phyloP scores from a whole-genome alignment of 2,329 filamentous ascomycete genomes.

The Colletotrichum sp. region DNA sequence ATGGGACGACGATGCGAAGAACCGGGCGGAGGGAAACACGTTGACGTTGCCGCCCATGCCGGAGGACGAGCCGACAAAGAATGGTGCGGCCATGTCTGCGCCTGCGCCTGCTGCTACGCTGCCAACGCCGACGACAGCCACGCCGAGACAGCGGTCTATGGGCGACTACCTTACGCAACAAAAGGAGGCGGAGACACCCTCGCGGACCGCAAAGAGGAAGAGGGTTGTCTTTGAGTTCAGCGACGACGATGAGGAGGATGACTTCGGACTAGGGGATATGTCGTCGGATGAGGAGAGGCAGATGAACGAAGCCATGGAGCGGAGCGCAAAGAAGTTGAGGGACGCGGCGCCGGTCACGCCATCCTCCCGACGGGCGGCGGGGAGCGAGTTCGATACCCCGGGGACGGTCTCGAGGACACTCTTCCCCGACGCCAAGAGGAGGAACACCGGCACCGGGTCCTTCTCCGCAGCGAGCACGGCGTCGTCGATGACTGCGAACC shows the following conservation, averaged over 20 bases:
- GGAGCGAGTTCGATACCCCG: slow-evolving; percentile 36
- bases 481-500: slow-evolving; percentile 17
- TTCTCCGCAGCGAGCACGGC: slow-evolving; percentile 12
- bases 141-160: slow-evolving; percentile 18
- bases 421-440: slow-evolving; percentile 36
- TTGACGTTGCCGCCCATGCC: slow-evolving; percentile 16
- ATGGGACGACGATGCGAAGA: slow-evolving; percentile 44
- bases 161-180: not conserved
- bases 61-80: not conserved
- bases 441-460: slow-evolving; percentile 34
- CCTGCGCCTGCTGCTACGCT: not conserved
- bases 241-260: slow-evolving; percentile 18
- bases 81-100: not conserved
- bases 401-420: slow-evolving; percentile 38
- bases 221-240: slow-evolving; percentile 26
- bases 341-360: slow-evolving; percentile 27
- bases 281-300: slow-evolving; percentile 44
- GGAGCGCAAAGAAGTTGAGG: slow-evolving; percentile 32
- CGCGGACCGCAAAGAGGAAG: slow-evolving; percentile 31
- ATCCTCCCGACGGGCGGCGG: slow-evolving; percentile 20
- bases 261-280: slow-evolving; percentile 32
- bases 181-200: slow-evolving; percentile 21
- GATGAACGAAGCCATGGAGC: slow-evolving; percentile 39
- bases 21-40: not conserved
- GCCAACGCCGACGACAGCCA: slow-evolving; percentile 24